Base-by-base conservation (phyloP, 2,329 filamentous ascomycete genomes). In the Purpureocillium lavendulum region DNA sequence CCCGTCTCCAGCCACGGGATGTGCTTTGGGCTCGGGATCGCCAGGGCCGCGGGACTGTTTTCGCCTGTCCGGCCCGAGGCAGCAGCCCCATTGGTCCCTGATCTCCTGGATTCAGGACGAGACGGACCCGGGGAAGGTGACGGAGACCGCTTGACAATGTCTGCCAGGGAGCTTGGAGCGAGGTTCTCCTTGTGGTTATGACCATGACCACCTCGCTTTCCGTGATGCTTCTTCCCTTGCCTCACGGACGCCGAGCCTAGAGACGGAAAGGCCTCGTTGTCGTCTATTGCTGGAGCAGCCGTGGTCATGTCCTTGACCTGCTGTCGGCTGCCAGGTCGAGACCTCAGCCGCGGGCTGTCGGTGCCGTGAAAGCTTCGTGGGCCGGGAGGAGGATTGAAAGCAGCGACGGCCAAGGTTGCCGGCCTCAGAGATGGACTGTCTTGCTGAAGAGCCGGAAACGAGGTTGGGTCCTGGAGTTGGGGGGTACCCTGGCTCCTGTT, bases 1-100 rank as follows among this genome's bases (percentile, higher is more conserved):
- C 92, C 92, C 3, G 92, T 97, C 62, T 96, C 90, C 4, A 97
- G 68, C 92, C 92, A 98, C 1, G 92, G 92, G 35, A 98, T 87
- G 51, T 96, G 85, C 56, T 92, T 87, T 9, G 92, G 92, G 41
- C 81, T 79, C 14, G 86, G 77, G 40, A 98, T 97, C 2, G 87
- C 82, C 58, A 86, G 82, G 13, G 88, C 85, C 24, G 87, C 82
- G 18, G 77, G 73, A 56, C 83, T 92, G 53, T 90, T 87, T 60
- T 95, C 87, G 15, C 80, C 77, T 46, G 73, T 77, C 39, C 77
- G 77, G 35, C 77, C 69, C 40, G 73, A 80, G 10, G 73, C 73
- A 32, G 78, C 74, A 57, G 76, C 84, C 43, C 80, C 80, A 47
- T 83, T 80, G 30, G 80, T 71, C 29, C 67, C 65, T 33, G 72